phyloP scores from a whole-genome alignment of 352 stramenopile species.

The Phytopythium boreale region DNA sequence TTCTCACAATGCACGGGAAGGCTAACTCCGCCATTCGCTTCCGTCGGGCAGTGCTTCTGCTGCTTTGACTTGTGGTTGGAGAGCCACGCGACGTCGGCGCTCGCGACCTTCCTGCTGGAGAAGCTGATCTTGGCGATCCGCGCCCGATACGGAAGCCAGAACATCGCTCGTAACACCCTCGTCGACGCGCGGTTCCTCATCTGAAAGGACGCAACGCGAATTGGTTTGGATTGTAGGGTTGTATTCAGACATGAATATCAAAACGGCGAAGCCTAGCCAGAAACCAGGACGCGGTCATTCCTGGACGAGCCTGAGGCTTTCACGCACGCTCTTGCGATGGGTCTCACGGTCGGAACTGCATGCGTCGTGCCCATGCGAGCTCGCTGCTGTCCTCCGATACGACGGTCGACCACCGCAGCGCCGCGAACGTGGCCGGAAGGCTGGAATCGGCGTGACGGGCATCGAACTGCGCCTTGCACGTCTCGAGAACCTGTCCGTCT shows the following conservation, averaged over 20 bases:
- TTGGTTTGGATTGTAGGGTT: background rate
- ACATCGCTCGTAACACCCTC: constrained; percentile 51
- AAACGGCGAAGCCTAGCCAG: background rate
- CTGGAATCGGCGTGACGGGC: constrained; percentile 18
- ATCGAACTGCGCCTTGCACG: constrained; percentile 57
- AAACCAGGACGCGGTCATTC: background rate
- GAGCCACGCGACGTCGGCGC: constrained; percentile 59
- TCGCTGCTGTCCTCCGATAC: constrained; percentile 85
- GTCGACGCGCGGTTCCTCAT: constrained; percentile 73
- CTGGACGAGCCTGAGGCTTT: background rate
- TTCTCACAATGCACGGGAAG: background rate
- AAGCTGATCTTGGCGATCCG: constrained; percentile 31
- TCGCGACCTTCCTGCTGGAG: constrained; percentile 64
- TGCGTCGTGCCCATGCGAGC: constrained; percentile 68
- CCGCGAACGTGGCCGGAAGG: constrained; percentile 51
- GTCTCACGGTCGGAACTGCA: constrained; percentile 57
- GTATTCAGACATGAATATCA: background rate
- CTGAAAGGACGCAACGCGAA: constrained; percentile 16
- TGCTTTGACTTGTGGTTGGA: constrained; percentile 63
- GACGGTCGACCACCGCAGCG: constrained; percentile 73
- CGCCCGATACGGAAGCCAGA: constrained; percentile 36
- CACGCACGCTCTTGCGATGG: background rate
- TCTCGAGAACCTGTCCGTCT: constrained; percentile 21
- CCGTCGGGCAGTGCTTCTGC: constrained; percentile 49
- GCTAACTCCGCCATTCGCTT: background rate